Evolutionary conservation across 352 stramenopile genomes (phyloP).

Genomic region (Globisporangium heterothallicum): DNA sequence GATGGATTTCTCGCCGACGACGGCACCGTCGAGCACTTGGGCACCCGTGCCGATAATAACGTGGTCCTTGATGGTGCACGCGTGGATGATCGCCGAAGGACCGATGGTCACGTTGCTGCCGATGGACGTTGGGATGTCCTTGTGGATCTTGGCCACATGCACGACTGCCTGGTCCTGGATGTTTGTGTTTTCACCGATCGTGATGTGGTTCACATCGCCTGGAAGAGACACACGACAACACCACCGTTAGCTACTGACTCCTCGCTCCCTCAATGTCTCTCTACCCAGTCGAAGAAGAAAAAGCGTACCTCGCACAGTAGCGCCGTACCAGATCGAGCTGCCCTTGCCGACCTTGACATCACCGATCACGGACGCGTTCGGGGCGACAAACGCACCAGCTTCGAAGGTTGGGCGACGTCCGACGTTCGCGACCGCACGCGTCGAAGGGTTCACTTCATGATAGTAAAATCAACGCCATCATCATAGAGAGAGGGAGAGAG

Average conservation of each 20-base stretch:
- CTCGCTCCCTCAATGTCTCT: not conserved
- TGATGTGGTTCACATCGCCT: constrained; percentile 90
- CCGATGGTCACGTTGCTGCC: constrained; percentile 90
- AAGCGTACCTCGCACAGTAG: constrained; percentile 74
- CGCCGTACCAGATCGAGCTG: constrained; percentile 92
- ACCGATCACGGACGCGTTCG: constrained; percentile 90
- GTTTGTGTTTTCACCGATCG: constrained; percentile 91
- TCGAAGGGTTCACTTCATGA: constrained; percentile 88
- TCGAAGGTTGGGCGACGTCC: constrained; percentile 57
- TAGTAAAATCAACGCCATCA: constrained; percentile 2
- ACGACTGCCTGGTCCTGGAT: constrained; percentile 92
- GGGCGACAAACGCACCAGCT: constrained; percentile 80
- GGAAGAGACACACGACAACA: not conserved
- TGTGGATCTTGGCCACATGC: constrained; percentile 91
- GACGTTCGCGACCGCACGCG: constrained; percentile 65
- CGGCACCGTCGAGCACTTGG: constrained; percentile 87
- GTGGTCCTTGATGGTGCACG: constrained; percentile 89
- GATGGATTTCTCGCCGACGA: constrained; percentile 85
- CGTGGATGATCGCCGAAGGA: constrained; percentile 84
- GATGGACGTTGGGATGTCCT: constrained; percentile 88
- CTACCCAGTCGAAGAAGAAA: not conserved
- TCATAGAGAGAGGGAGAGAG: not conserved
- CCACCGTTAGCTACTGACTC: not conserved
- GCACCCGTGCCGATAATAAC: constrained; percentile 90
- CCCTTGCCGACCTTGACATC: constrained; percentile 90